Base-by-base conservation (phyloP, 2,329 filamentous ascomycete genomes). In the Fusarium proliferatum region DNA sequence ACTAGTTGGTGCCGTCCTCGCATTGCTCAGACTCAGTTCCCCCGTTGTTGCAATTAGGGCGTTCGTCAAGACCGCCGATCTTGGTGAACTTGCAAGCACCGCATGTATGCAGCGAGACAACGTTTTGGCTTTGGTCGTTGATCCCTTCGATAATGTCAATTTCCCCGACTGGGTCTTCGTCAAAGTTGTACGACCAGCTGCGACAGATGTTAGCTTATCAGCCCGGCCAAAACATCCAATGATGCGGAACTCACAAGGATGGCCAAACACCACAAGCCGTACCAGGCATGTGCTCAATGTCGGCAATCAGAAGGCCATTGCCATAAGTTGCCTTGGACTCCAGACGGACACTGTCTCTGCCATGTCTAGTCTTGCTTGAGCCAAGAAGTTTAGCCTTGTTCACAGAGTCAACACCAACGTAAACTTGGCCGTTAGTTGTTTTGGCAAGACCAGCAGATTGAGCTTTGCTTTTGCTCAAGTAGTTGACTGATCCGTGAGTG, bases 131-230 rank as follows among this genome's bases (percentile, higher is more conserved):
- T 67, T 88, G 85, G 38, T 84, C 81, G 82, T 93, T 92, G 73
- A 93, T 90, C 34, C 91, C 91, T 82, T 94, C 92, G 70, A 94
- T 89, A 73, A 94, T 91, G 78, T 94, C 92, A 75, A 94, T 91
- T 82, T 94, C 92, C 58, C 92, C 92, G 2, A 74, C 68, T 0
- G 72, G 73, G 30, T 74, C 58, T 33, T 74, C 72, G 2, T 66
- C 52, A 10, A 67, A 67, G 33, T 67, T 67, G n/a, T 67, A 67
- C 2, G 61, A 66, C 64, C 64, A 67, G 34, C 64, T 67, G 21
- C 3, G 10, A 13, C 9, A 9, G 2, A 11, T 11, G 6, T 67
- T 33, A 66, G 33, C 19, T 30, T 10, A 36, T 52, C n/a, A n/a
- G 9, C 8, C 3, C 2, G 5, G 10, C 23, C 4, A 10, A 5